Evolutionary conservation across 352 stramenopile genomes (phyloP).

Genomic region (Globisporangium spiculum): DNA sequence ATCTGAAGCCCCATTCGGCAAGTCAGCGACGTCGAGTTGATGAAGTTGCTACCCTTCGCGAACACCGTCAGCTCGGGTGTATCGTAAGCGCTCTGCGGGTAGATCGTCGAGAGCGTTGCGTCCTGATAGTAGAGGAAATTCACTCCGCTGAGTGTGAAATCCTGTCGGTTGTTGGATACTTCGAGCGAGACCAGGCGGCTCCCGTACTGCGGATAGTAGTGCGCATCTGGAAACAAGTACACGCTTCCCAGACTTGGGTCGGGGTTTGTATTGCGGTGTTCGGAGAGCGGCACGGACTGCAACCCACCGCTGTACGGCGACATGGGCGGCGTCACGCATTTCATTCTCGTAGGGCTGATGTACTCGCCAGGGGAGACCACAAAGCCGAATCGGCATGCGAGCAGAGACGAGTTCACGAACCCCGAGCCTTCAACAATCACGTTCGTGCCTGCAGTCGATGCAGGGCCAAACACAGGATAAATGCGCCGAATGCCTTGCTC

Average conservation of each 20-base stretch:
- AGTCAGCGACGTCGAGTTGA: conserved; percentile 90
- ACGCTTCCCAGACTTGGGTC: conserved; percentile 64
- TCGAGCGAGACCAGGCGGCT: conserved; percentile 90
- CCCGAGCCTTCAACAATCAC: conserved; percentile 81
- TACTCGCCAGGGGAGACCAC: conserved; percentile 82
- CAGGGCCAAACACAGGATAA: conserved; percentile 87
- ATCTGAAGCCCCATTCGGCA: conserved; percentile 87
- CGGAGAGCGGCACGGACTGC: conserved; percentile 53
- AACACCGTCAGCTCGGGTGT: conserved; percentile 52
- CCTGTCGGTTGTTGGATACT: conserved; percentile 94
- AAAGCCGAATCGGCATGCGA: conserved; percentile 89
- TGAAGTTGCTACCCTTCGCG: conserved; percentile 73
- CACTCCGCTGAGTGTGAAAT: conserved; percentile 90
- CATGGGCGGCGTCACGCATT: conserved; percentile 79
- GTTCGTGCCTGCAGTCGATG: conserved; percentile 69
- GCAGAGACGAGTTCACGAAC: conserved; percentile 86
- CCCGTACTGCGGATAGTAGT: conserved; percentile 89
- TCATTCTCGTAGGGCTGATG: conserved; percentile 71
- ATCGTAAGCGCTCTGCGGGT: conserved; percentile 58
- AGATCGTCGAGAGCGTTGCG: conserved; percentile 56
- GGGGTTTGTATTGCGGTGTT: conserved; percentile 59
- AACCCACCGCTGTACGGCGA: conserved; percentile 52
- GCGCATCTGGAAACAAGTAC: conserved; percentile 74
- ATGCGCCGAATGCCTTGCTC: conserved; percentile 74
- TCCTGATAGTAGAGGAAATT: conserved; percentile 93